A percentile compares a stretch with the other conserved stretches of the same genome.
Conservation (phyloP, 768 basidiomycete species). For the Lactarius tabidus region DNA sequence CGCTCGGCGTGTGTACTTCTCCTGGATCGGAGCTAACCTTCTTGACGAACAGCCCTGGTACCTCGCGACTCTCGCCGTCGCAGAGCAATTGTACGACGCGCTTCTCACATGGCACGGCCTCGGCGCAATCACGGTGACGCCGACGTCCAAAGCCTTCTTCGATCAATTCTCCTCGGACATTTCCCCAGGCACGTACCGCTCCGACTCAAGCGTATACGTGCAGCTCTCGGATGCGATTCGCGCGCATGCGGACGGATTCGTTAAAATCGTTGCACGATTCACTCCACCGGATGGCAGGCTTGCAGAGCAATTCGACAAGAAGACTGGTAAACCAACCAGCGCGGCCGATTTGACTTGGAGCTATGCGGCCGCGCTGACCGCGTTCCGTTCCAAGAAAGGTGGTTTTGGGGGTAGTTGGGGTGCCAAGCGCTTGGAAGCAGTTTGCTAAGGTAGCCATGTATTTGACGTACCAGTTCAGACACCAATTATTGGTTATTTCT, state of each 20-base stretch:
- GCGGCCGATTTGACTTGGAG: constrained; percentile 71
- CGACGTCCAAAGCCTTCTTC: constrained; percentile 67
- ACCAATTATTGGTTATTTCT: not conserved
- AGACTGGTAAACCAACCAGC: constrained; percentile 49
- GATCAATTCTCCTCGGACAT: constrained; percentile 50
- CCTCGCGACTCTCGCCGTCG: constrained; percentile 63
- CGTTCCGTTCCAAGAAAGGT: constrained; percentile 52
- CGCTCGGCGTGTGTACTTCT: constrained; percentile 26
- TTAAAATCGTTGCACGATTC: constrained; percentile 51
- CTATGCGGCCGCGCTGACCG: constrained; percentile 63
- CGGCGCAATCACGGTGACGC: constrained; percentile 50
- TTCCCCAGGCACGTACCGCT: constrained; percentile 48
- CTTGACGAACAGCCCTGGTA: constrained; percentile 59
- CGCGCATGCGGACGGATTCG: constrained; percentile 61
- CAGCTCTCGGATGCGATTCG: constrained; percentile 47
- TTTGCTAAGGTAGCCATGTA: not conserved
- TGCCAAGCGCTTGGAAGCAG: constrained; percentile 46
- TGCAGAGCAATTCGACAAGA: constrained; percentile 57
- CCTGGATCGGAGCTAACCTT: not conserved
- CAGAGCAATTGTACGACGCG: constrained; percentile 73
- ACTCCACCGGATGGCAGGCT: constrained; percentile 58
- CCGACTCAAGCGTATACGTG: constrained; percentile 45
- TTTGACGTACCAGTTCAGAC: not conserved
- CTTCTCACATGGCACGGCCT: constrained; percentile 59
- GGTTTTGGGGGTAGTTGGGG: constrained; percentile 55